Evolutionary conservation across 2,329 filamentous ascomycete genomes (phyloP), one percentile per base, ranked within the genome.

Genomic region (Arthrobotrys iridis): DNA sequence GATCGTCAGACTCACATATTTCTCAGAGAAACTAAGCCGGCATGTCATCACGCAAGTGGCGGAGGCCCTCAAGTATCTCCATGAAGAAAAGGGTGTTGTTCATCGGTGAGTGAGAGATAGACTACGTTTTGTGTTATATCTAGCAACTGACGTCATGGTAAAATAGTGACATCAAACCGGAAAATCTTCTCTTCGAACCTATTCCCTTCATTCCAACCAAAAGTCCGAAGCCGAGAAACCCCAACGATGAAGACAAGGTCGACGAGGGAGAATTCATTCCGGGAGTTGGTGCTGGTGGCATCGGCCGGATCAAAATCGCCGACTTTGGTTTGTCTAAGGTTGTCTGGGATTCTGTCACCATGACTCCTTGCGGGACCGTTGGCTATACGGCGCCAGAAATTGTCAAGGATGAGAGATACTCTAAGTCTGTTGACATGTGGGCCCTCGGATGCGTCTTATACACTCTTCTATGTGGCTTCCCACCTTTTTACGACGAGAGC

Each of bases 361-460:
- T 97, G 92, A 99, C 95, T 2, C 95, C 95, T n/a, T 99, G 95
- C 82, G 95, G 95, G 70, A 99, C 95, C 0, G 95, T 98, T 68
- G 95, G 95, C 45, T 99, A 99, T 83, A 98, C 95, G 2, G 95
- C 95, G 2, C 95, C 95, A 5, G 95, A 99, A 81, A 99, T 99
- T 77, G 95, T 99, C 82, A 98, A 98, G 84, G 95, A 99, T 83
- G 95, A 99, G 83, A 89, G 93, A 20, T 99, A 99, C 83, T 98
- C 94, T 37, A 99, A 98, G 85, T 96, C 93, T 59, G 95, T 99
- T 48, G 95, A 99, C 81, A 99, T 99, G 95, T 99, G 95, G 95
- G 95, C 95, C 2, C 84, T 99, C 30, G 95, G 95, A 11, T 99
- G 95, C 81, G 95, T 99, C 8, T 86, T 99, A 3, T 99, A 99